phyloP scores from a whole-genome alignment of 495 filamentous ascomycete genomes.

The Hypoxylon fuscum region DNA sequence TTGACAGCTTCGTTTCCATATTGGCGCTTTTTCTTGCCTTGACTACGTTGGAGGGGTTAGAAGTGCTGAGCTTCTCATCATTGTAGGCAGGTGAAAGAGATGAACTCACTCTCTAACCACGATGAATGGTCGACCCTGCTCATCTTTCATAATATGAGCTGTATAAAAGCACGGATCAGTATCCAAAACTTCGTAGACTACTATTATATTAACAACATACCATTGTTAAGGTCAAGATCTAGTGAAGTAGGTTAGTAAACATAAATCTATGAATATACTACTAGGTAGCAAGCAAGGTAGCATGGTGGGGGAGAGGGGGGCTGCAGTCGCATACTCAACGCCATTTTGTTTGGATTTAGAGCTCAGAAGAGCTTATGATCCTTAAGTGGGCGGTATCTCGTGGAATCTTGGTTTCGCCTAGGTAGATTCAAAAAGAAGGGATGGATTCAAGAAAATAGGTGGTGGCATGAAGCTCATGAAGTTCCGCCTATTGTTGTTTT shows the following conservation, averaged over 20 bases:
- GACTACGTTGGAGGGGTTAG: slow-evolving; percentile 62
- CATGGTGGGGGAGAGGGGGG: slow-evolving; percentile 43
- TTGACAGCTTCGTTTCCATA: slow-evolving; percentile 98
- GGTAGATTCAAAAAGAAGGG: no score
- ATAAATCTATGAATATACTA: no score
- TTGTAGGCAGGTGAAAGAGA: slow-evolving; percentile 3
- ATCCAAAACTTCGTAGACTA: neutral
- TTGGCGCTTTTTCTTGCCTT: slow-evolving; percentile 97
- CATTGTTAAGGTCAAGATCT: slow-evolving; percentile 63
- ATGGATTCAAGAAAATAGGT: neutral
- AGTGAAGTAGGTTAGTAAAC: slow-evolving; percentile 41
- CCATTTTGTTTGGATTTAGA: slow-evolving; percentile 51
- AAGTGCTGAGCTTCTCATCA: neutral
- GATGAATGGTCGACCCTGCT: slow-evolving; percentile 96
- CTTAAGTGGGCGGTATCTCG: neutral
- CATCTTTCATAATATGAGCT: slow-evolving; percentile 76
- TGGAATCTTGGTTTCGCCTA: no score
- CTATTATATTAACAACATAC: slow-evolving; percentile 43
- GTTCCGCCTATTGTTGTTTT: slow-evolving; percentile 20
- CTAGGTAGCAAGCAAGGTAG: no score
- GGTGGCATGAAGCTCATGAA: slow-evolving; percentile 26
- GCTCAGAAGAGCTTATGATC: slow-evolving; percentile 40
- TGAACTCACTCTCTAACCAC: slow-evolving; percentile 93
- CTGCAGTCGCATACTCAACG: slow-evolving; percentile 50
- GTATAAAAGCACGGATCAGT: slow-evolving; percentile 34